Conservation (phyloP, 345 rosid species). For the Eucalyptus lansdowneana region DNA sequence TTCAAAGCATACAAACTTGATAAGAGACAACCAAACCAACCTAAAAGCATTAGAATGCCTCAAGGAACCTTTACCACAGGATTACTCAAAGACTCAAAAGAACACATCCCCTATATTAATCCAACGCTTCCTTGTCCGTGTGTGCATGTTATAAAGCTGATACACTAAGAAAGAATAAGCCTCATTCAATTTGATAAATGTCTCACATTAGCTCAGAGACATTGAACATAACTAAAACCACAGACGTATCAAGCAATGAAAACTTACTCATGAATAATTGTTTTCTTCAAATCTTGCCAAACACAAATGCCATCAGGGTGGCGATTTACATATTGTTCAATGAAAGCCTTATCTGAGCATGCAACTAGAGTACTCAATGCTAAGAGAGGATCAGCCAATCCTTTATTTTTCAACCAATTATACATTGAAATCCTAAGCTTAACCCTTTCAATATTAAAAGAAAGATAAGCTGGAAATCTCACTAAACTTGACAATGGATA, state of each 20-base stretch:
- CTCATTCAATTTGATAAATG: neutral
- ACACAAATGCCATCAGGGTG: conserved; percentile 55
- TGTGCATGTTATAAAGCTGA: neutral
- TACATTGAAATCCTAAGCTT: conserved; percentile 48
- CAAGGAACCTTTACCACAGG: neutral
- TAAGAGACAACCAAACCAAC: neutral
- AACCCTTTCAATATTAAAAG: conserved; percentile 30
- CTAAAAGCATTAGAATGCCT: neutral
- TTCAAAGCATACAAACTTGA: neutral
- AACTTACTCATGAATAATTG: neutral
- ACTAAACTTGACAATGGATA: conserved; percentile 36
- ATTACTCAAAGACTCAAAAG: neutral
- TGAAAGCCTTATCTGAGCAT: conserved; percentile 22
- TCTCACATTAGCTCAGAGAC: neutral
- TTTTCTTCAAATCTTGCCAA: conserved; percentile 44
- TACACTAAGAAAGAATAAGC: neutral
- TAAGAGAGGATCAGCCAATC: conserved; percentile 6
- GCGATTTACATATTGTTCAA: conserved; percentile 21
- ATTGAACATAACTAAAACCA: neutral
- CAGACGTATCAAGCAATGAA: neutral
- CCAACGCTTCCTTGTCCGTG: neutral
- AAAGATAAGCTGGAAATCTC: conserved; percentile 39
- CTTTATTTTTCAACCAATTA: conserved; percentile 51
- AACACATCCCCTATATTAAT: neutral
- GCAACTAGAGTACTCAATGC: conserved; percentile 40